Evolutionary conservation across 108 stramenopile species (phyloP), one percentile per base, ranked within the genome.

Genomic region (Nannochloropsis oceanica): DNA sequence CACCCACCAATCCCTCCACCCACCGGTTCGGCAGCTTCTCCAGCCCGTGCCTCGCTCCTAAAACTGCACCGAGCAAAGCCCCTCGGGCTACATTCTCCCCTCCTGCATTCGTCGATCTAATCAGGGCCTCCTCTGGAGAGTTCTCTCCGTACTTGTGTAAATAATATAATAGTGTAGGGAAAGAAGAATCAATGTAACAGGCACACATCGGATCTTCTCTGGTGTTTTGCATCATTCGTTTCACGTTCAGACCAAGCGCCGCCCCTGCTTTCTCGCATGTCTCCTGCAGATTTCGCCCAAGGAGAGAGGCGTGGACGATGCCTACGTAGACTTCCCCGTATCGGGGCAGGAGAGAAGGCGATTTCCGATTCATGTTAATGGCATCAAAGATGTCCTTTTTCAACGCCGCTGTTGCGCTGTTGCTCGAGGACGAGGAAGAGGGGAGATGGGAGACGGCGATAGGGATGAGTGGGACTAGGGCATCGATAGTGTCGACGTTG

Each of bases 11-110:
- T 44, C 92, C 94, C 1, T 88, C 84, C 22, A 92, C 91, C 43
- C 94, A 84, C 26, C 89, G 80, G 25, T 85, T 11, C 73, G 93
- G 93, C 44, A 94, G 83, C 25, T 84, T 42, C 26, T 87, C 86
- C 13, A 86, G 44, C 8, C 94, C 94, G 9, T 81, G 89, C 81
- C 92, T 83, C 11, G 94, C 94, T 13, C 95, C 96, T 44, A 95
- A 82, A 34, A 96, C 84, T 10, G 94, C 95, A 3, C 96, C 96
- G 26, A 96, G 83, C 8, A 93, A 43, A 11, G 94, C 91, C 20
- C 93, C 96, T 20, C 94, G 90, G 88, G 94, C 94, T 8, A 95
- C 95, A 90, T 96, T 96, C 83, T 96, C 96, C 26, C 96, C 96
- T 7, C 96, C 96, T 0, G 91, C 92, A 83, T 95, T 96, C 85